phyloP scores from a whole-genome alignment of 352 stramenopile genomes.

The Thalassiosira oceanica region DNA sequence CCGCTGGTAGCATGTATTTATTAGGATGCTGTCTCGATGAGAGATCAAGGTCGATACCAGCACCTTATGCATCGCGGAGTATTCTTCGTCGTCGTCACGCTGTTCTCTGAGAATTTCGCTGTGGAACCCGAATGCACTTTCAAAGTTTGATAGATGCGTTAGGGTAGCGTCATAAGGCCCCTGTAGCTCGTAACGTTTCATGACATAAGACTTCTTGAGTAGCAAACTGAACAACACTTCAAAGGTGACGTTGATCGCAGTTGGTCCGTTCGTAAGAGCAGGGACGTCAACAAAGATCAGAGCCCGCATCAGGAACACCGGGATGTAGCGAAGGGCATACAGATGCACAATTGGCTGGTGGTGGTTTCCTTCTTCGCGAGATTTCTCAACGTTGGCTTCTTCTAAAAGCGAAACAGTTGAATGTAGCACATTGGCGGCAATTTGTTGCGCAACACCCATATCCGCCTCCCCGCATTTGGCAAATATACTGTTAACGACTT shows the following conservation, averaged over 20 bases:
- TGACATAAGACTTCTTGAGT: constrained; percentile 31
- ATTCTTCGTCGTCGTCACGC: constrained; percentile 24
- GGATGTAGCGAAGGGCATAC: constrained; percentile 35
- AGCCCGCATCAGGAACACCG: constrained; percentile 38
- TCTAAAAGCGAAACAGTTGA: background rate
- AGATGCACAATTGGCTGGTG: constrained; percentile 34
- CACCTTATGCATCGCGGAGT: constrained; percentile 19
- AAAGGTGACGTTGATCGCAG: background rate
- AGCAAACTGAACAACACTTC: constrained; percentile 41
- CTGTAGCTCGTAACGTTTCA: constrained; percentile 45
- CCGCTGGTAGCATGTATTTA: constrained; percentile 31
- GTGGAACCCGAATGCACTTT: constrained; percentile 25
- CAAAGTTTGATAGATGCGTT: constrained; percentile 48
- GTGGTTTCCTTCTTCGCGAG: constrained; percentile 1
- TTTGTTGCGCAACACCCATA: background rate
- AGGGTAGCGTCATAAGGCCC: constrained; percentile 54
- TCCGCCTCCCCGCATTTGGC: background rate
- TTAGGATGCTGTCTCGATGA: constrained; percentile 32
- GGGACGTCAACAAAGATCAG: no score
- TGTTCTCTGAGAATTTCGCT: constrained; percentile 22
- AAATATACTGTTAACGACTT: constrained; percentile 18
- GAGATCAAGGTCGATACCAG: constrained; percentile 33
- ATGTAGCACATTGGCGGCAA: background rate
- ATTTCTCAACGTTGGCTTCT: background rate
- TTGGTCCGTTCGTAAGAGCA: background rate